Evolutionary conservation across 2,329 filamentous ascomycete genomes (phyloP), one percentile per base, ranked within the genome.

Genomic region (Clarireedia hainanense): DNA sequence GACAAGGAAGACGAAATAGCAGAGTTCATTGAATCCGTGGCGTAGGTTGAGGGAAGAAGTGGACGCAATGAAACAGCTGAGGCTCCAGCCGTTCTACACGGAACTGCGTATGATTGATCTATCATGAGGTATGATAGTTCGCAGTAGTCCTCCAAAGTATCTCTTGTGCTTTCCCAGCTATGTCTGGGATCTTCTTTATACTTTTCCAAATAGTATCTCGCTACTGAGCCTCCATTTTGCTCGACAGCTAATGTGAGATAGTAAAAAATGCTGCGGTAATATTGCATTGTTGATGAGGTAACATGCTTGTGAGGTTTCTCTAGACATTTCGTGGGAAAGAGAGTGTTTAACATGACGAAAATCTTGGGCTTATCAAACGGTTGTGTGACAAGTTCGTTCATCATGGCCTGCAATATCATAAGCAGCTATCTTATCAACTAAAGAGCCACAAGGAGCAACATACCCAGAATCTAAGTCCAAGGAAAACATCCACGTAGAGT

Each of bases 391-490:
- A 67, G 58, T 27, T 65, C 58, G 45, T 62, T 26, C 10, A 64
- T 52, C 65, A 67, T 66, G 5, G 58, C 64, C 64, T 67, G 26
- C 54, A 12, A 4, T 17, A 6, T 26, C 14, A 43, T 61, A 24
- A 61, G 58, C 50, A 40, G 30, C 15, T 17, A 26, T 12, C 27
- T 14, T 46, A 9, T 26, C 14, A 24, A 9, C 26, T 30, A 14
- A 24, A 17, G 6, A 45, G 9, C 6, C 43, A 15, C 6, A 17
- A 24, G 45, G 34, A 15, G 12, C 12, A 30, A 59, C 61, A 23
- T 61, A 67, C 66, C 65, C 65, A 68, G 17, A 67, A 61, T 15
- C 65, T 51, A 2, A 67, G 50, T 50, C 64, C 62, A 17, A 68
- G 26, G 26, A 58, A 66, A 14, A 64, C 24, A 12, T 45, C 48